These are phyloP conservation scores for Cytospora piceicola DNA, from an alignment of 2,329 filamentous ascomycete species.

Conservation along the genomic window DNA sequence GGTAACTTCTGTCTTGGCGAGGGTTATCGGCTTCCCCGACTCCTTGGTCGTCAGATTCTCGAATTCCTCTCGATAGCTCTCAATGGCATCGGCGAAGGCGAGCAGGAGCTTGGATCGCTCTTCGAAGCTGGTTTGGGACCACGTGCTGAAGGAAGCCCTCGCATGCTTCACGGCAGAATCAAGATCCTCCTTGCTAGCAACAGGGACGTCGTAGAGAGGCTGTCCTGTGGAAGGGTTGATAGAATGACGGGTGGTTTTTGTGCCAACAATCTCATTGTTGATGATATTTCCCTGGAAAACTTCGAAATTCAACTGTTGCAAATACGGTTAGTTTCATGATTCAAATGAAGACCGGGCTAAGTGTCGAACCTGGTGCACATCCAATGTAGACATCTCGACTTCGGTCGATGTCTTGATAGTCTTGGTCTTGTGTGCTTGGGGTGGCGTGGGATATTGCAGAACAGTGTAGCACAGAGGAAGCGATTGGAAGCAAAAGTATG, in stretches of 20 bases:
- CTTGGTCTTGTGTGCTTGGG: no score
- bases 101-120: neutral
- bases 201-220: conserved; percentile 5
- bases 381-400: no score
- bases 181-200: conserved; percentile 7
- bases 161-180: conserved; percentile 1
- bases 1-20: no score
- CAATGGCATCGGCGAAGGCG: conserved; percentile 6
- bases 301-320: no score
- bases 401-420: no score
- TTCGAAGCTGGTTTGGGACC: conserved; percentile 11
- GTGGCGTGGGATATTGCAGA: no score
- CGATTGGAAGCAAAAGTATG: no score
- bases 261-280: neutral
- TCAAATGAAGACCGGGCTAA: no score
- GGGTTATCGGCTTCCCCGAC: neutral
- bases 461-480: no score
- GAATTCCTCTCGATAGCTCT: neutral
- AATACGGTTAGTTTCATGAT: no score
- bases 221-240: conserved; percentile 6
- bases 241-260: neutral
- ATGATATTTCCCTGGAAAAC: conserved; percentile 38
- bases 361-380: no score
- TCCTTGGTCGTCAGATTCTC: neutral
- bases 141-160: conserved; percentile 1